phyloP scores from a whole-genome alignment of 2,329 filamentous ascomycete species.

The Aaosphaeria arxii region DNA sequence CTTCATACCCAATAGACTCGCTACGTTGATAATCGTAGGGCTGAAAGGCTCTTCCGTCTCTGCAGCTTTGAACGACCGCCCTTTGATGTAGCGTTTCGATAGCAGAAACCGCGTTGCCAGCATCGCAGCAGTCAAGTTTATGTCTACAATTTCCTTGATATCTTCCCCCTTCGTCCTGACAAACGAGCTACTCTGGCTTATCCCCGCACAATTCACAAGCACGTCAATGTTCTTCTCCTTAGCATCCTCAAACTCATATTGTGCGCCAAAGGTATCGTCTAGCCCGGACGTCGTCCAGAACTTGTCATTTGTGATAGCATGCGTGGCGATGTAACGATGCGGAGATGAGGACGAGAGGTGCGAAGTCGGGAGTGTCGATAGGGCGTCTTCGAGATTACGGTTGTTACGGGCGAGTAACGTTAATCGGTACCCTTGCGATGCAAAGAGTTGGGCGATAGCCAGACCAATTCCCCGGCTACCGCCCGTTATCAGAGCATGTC shows the following conservation, averaged over 20 bases:
- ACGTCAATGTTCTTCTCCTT: constrained; percentile 35
- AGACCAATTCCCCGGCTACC: constrained; percentile 39
- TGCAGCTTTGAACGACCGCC: constrained; percentile 36
- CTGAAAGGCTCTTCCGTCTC: not conserved
- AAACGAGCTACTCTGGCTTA: constrained; percentile 65
- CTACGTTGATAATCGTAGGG: constrained; percentile 72
- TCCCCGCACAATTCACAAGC: constrained; percentile 77
- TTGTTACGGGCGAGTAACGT: constrained; percentile 31
- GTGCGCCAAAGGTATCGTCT: not conserved
- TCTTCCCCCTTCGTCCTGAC: constrained; percentile 50
- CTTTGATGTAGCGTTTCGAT: constrained; percentile 27
- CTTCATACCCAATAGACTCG: constrained; percentile 69
- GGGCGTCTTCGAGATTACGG: constrained; percentile 16
- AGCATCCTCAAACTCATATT: not conserved
- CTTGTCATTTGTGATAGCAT: constrained; percentile 16
- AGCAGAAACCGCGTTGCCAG: constrained; percentile 56
- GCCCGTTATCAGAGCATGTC: constrained; percentile 37
- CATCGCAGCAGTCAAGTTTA: constrained; percentile 69
- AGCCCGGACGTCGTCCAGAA: constrained; percentile 19
- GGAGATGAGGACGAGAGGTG: constrained; percentile 1
- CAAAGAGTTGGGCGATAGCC: constrained; percentile 33
- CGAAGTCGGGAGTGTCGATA: constrained; percentile 15
- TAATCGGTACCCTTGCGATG: constrained; percentile 23
- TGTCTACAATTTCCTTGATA: constrained; percentile 60
- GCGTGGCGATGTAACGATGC: not conserved